Evolutionary conservation across 164 flowering plant genomes (phyloP).

Genomic region (Malania oleifera): DNA sequence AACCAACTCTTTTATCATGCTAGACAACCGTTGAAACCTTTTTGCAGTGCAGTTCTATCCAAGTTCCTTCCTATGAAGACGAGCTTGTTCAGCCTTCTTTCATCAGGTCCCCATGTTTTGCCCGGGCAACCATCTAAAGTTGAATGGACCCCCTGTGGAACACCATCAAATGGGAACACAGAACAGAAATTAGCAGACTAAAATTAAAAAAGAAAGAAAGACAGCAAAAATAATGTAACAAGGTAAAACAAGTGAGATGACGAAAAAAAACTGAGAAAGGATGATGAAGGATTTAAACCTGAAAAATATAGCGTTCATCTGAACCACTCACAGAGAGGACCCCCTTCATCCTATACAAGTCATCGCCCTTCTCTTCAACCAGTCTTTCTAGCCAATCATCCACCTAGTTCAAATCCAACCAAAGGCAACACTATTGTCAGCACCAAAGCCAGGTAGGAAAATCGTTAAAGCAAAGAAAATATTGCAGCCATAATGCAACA

Average conservation of each 20-base stretch:
- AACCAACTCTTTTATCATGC: conserved; percentile 21
- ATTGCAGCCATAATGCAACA: too few species aligned
- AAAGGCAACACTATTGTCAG: not conserved
- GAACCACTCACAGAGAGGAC: conserved; percentile 59
- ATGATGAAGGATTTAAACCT: conserved; percentile 55
- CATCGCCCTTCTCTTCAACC: conserved; percentile 93
- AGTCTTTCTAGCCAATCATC: conserved; percentile 96
- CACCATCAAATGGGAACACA: not conserved
- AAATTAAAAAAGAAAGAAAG: not conserved
- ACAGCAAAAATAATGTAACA: not conserved
- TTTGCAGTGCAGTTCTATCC: conserved; percentile 73
- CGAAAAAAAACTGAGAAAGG: not conserved
- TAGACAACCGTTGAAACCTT: conserved; percentile 93
- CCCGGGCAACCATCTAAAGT: conserved; percentile 70
- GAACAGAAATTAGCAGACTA: not conserved
- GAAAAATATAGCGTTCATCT: conserved; percentile 74
- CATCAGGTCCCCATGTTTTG: conserved; percentile 73
- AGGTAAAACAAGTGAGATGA: not conserved
- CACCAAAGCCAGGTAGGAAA: conserved; percentile 1
- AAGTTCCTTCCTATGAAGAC: conserved; percentile 91
- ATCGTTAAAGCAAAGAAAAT: not conserved
- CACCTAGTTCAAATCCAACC: conserved; percentile 37
- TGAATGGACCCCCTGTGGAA: conserved; percentile 80
- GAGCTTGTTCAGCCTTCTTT: conserved; percentile 77
- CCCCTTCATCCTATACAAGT: conserved; percentile 94